Percentiles rank a stretch among this genome's conserved stretches.
Evolutionary conservation across 164 flowering plant genomes (phyloP).

Genomic region (Chimonanthus praecox): DNA sequence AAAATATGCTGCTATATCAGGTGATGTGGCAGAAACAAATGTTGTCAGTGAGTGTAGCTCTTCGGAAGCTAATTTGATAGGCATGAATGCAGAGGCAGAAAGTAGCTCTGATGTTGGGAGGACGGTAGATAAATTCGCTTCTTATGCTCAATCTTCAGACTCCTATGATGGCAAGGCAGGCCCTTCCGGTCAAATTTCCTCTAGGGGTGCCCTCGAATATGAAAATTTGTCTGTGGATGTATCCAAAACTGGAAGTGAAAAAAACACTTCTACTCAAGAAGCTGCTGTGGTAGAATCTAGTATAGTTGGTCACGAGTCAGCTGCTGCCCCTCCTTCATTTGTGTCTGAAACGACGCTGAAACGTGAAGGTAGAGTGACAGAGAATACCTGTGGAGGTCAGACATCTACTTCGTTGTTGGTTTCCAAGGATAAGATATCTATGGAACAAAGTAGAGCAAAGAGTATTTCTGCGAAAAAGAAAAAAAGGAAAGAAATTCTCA

Average conservation of each 20-base stretch:
- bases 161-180: conserved; percentile 16
- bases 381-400: conserved; percentile 8
- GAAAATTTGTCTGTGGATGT: conserved; percentile 12
- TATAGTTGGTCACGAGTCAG: conserved; percentile 17
- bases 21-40: conserved; percentile 1
- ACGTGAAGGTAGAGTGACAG: conserved; percentile 29
- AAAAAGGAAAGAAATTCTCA: conserved; percentile 57
- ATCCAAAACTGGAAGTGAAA: conserved; percentile 14
- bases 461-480: conserved; percentile 42
- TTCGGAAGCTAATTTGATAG: conserved; percentile 13
- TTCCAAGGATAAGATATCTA: conserved; percentile 35
- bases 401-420: conserved; percentile 17
- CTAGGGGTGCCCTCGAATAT: conserved; percentile 10
- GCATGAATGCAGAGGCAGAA: conserved; percentile 16
- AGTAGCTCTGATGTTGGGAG: conserved; percentile 11
- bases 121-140: conserved; percentile 1
- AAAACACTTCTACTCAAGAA: conserved; percentile 10
- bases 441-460: conserved; percentile 40
- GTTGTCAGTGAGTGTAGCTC: conserved; percentile 6
- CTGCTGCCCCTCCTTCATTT: conserved; percentile 15
- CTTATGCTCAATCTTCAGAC: conserved; percentile 9
- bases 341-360: conserved; percentile 18
- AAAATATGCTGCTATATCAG: neutral
- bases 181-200: conserved; percentile 11
- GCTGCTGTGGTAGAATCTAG: conserved; percentile 10